phyloP scores from a whole-genome alignment of 306 rosid species.

The Casuarina glauca region DNA sequence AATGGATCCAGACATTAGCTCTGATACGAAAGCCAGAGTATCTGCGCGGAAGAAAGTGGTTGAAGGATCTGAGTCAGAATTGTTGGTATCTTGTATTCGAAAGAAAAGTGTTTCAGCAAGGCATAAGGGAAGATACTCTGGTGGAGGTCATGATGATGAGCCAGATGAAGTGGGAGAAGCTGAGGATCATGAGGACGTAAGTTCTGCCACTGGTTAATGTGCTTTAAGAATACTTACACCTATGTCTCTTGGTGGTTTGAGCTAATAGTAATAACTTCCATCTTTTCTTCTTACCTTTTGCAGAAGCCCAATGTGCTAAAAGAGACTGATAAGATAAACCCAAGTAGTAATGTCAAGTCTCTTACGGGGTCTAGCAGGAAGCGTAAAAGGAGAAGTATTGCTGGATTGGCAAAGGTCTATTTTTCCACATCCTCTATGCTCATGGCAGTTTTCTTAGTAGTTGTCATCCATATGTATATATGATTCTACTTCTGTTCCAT shows the following conservation, averaged over 20 bases:
- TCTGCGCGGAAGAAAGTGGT: constrained; percentile 44
- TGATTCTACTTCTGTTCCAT: neutral
- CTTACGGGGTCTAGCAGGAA: constrained; percentile 52
- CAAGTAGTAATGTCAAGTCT: constrained; percentile 43
- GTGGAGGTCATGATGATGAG: constrained; percentile 38
- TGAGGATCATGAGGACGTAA: constrained; percentile 57
- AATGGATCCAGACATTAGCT: constrained; percentile 34
- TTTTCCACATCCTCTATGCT: constrained; percentile 14
- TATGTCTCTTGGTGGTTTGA: neutral
- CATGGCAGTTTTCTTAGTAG: neutral
- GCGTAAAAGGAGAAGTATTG: constrained; percentile 61
- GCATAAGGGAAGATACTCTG: constrained; percentile 51
- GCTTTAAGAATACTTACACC: neutral
- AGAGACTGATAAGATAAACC: constrained; percentile 43
- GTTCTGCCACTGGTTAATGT: constrained; percentile 11
- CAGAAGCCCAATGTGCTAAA: constrained; percentile 50
- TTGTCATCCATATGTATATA: neutral
- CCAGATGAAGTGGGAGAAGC: constrained; percentile 43
- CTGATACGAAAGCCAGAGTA: constrained; percentile 39
- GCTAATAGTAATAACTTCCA: neutral
- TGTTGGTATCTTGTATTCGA: constrained; percentile 44
- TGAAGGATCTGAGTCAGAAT: constrained; percentile 48
- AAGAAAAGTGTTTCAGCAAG: constrained; percentile 44
- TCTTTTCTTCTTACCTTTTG: constrained; percentile 35
- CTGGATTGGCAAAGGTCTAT: constrained; percentile 74